Conservation (phyloP, 192 early-diverging fungal genomes). For the Paraglomus brasilianum region DNA sequence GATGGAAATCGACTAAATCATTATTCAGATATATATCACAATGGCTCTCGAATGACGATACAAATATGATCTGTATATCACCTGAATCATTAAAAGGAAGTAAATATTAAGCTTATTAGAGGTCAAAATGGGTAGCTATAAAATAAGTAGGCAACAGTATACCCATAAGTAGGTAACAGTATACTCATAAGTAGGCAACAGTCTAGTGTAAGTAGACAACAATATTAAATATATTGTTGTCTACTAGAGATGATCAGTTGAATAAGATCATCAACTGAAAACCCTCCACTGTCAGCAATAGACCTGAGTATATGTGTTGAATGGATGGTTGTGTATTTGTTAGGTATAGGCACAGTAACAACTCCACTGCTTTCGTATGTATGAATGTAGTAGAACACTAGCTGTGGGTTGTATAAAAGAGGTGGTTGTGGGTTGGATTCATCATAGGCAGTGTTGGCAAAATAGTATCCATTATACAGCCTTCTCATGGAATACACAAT, state of each 20-base stretch:
- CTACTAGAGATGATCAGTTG: slow-evolving; percentile 35
- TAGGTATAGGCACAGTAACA: slow-evolving; percentile 37
- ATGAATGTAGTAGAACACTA: slow-evolving; percentile 37
- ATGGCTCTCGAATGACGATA: background rate
- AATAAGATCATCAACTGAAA: slow-evolving; percentile 40
- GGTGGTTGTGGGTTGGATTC: slow-evolving; percentile 33
- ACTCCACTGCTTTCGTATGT: slow-evolving; percentile 33
- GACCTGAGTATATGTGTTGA: slow-evolving; percentile 37
- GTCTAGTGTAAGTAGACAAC: too few species aligned
- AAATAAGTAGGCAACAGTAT: too few species aligned
- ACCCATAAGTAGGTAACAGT: too few species aligned
- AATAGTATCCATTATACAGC: slow-evolving; percentile 41
- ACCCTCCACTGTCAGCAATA: slow-evolving; percentile 41
- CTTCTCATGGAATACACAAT: slow-evolving; percentile 32
- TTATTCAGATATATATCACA: background rate
- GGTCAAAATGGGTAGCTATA: too few species aligned
- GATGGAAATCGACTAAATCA: too few species aligned
- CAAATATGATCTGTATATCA: background rate
- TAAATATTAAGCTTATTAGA: too few species aligned
- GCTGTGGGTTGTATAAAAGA: slow-evolving; percentile 39
- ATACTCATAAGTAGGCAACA: too few species aligned
- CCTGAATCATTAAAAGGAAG: too few species aligned
- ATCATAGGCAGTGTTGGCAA: slow-evolving; percentile 32
- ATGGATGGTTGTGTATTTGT: slow-evolving; percentile 37
- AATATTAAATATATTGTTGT: too few species aligned